phyloP scores from a whole-genome alignment of 1,284 basidiomycete species.

The Ganoderma boninense region DNA sequence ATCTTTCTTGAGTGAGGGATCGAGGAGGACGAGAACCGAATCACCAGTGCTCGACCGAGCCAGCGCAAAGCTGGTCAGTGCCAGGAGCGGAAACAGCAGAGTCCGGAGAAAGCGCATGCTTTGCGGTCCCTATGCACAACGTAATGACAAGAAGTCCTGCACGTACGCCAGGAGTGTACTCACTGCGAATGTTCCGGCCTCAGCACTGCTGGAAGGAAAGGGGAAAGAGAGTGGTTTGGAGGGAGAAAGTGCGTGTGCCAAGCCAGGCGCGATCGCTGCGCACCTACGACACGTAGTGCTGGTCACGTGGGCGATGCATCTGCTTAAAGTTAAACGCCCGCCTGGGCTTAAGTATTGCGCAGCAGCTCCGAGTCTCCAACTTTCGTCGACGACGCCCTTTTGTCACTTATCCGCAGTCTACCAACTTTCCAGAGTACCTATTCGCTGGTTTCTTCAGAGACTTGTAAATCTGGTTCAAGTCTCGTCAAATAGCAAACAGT shows the following conservation, averaged over 20 bases:
- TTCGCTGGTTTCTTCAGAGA: too few relatives aligned
- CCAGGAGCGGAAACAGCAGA: slow-evolving; percentile 40
- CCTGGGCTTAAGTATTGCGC: neutral
- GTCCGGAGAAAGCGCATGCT: slow-evolving; percentile 36
- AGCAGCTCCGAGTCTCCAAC: too few relatives aligned
- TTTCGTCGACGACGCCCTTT: too few relatives aligned
- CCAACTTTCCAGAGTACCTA: too few relatives aligned
- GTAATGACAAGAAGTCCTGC: neutral
- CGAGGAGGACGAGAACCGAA: slow-evolving; percentile 86
- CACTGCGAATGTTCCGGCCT: slow-evolving; percentile 1
- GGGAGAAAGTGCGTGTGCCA: slow-evolving; percentile 20
- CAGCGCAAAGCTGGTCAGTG: slow-evolving; percentile 44
- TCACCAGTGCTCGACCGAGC: slow-evolving; percentile 87
- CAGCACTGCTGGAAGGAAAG: neutral
- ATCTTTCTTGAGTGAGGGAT: slow-evolving; percentile 67
- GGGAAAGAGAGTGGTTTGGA: neutral
- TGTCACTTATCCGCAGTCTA: too few relatives aligned
- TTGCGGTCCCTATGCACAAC: slow-evolving; percentile 10
- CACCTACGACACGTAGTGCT: slow-evolving; percentile 30
- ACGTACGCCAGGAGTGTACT: neutral
- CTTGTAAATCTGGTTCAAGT: too few relatives aligned
- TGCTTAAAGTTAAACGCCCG: neutral
- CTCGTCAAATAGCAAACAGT: too few relatives aligned
- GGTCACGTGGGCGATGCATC: slow-evolving; percentile 21
- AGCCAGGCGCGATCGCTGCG: slow-evolving; percentile 30